Evolutionary conservation across 2,329 filamentous ascomycete species (phyloP).

Genomic region (Exophiala sideris): DNA sequence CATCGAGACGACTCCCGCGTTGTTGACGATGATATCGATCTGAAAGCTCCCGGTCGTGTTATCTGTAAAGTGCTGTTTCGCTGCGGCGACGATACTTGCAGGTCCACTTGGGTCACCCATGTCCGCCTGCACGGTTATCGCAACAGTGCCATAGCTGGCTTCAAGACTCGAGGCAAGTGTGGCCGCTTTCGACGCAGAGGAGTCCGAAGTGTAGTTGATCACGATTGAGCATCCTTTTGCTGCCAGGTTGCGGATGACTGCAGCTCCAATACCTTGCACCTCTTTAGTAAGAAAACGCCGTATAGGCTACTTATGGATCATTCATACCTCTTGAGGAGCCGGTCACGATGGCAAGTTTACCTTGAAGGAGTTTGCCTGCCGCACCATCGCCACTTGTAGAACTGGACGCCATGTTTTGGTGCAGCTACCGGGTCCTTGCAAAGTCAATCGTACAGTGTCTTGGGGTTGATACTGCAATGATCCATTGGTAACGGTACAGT

Average conservation of each 20-base stretch:
- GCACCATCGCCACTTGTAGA: no score
- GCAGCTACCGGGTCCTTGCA: no score
- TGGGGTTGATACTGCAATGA: no score
- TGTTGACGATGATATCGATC: slow-evolving; percentile 2
- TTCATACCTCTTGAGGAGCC: background rate
- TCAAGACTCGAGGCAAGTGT: background rate
- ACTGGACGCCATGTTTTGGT: no score
- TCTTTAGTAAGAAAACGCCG: background rate
- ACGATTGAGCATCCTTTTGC: background rate
- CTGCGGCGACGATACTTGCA: background rate
- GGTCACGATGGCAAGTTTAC: no score
- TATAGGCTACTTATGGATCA: background rate
- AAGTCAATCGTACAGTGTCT: no score
- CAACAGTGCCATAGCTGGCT: background rate
- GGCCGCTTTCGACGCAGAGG: background rate
- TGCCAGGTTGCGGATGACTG: background rate
- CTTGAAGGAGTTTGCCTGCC: no score
- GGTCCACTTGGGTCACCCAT: background rate
- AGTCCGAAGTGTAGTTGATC: background rate
- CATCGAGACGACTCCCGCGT: background rate
- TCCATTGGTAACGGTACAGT: no score
- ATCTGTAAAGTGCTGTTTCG: background rate
- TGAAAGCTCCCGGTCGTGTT: background rate
- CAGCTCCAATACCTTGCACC: background rate
- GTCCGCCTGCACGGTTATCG: background rate